Conservation (phyloP, 2,329 filamentous ascomycete species). For the Hypomyces perniciosus region DNA sequence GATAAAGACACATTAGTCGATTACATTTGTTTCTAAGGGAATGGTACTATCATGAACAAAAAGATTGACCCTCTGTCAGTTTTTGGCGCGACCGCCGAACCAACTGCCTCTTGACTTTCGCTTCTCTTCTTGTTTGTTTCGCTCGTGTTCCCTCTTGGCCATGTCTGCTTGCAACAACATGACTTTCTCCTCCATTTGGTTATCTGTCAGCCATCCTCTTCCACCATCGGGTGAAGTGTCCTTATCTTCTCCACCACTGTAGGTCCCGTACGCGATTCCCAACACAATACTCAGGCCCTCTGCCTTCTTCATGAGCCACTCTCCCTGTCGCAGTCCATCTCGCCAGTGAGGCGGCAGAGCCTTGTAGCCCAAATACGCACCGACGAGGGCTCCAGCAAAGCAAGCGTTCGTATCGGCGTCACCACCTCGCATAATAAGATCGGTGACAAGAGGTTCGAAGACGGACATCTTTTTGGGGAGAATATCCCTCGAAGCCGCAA, state of each 20-base stretch:
- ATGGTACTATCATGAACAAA: neutral
- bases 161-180: constrained; percentile 29
- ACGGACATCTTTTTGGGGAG: constrained; percentile 19
- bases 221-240: constrained; percentile 39
- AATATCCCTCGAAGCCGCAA: constrained; percentile 13
- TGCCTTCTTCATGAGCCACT: constrained; percentile 40
- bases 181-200: constrained; percentile 31
- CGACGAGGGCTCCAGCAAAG: constrained; percentile 44
- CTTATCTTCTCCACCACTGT: constrained; percentile 29
- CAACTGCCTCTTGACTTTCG: constrained; percentile 15
- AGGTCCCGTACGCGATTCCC: constrained; percentile 30
- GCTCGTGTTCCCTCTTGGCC: constrained; percentile 23
- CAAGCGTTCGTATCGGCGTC: constrained; percentile 51
- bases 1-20: neutral
- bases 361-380: constrained; percentile 41
- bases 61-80: neutral
- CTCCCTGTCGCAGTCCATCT: constrained; percentile 37
- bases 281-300: constrained; percentile 34
- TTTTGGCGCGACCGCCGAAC: neutral
- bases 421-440: constrained; percentile 45
- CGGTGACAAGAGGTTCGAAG: constrained; percentile 43
- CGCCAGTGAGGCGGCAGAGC: constrained; percentile 43
- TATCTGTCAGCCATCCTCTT: constrained; percentile 30
- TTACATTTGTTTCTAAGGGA: neutral
- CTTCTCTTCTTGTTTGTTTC: constrained; percentile 20